Percentiles rank a stretch among this genome's conserved stretches.
These are phyloP conservation scores for Castanospermum australe DNA, from an alignment of 306 rosid genomes.

Conservation along the genomic window DNA sequence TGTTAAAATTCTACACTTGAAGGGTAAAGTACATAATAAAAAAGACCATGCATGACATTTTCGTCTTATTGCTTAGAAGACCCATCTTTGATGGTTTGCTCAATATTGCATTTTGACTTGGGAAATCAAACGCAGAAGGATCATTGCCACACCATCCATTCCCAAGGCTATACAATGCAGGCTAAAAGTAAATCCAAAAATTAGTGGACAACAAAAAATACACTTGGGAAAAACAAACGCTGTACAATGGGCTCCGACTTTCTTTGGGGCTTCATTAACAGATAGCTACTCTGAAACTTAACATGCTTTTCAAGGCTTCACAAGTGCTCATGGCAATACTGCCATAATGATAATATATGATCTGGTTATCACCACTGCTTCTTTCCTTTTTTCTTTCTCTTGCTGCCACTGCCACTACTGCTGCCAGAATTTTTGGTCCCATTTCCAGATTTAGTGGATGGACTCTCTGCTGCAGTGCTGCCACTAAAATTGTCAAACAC, in stretches of 20 bases:
- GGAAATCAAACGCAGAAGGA: slow-evolving; percentile 23
- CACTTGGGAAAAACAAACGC: slow-evolving; percentile 21
- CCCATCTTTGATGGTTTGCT: not conserved
- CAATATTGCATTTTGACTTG: not conserved
- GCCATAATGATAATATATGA: slow-evolving; percentile 22
- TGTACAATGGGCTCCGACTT: slow-evolving; percentile 48
- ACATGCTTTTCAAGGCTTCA: slow-evolving; percentile 22
- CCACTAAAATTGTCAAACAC: slow-evolving; percentile 55
- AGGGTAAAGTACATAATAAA: too few relatives aligned
- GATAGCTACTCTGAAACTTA: slow-evolving; percentile 32
- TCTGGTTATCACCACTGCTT: slow-evolving; percentile 59
- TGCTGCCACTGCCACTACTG: slow-evolving; percentile 44
- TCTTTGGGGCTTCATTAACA: slow-evolving; percentile 35
- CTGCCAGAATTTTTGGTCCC: slow-evolving; percentile 50
- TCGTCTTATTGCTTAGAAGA: slow-evolving; percentile 8
- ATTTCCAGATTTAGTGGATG: slow-evolving; percentile 55
- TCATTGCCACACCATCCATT: not conserved
- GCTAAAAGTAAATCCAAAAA: not conserved
- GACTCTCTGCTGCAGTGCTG: slow-evolving; percentile 54
- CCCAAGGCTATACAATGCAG: not conserved
- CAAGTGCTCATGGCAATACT: slow-evolving; percentile 29
- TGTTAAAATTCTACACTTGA: too few relatives aligned
- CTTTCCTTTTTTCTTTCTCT: slow-evolving; percentile 86
- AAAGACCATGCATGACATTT: not conserved
- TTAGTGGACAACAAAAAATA: slow-evolving; percentile 18